phyloP scores from a whole-genome alignment of 176 grass and related monocot species.

The Rhynchospora pubera region DNA sequence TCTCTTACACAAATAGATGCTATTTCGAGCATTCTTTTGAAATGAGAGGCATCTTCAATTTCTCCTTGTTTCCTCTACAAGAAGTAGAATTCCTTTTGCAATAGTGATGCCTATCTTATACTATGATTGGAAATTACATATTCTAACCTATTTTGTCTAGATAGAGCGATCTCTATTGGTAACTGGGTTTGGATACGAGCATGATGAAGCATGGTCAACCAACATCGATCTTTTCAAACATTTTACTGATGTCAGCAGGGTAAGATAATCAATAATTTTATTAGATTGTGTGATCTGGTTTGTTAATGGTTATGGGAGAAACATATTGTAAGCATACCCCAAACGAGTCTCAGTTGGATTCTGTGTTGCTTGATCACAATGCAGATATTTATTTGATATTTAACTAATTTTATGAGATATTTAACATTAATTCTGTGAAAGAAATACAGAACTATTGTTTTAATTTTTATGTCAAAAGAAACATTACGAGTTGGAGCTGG shows the following conservation, averaged over 20 bases:
- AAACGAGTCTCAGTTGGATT: neutral
- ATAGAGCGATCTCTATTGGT: constrained; percentile 96
- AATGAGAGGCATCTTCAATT: neutral
- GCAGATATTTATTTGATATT: neutral
- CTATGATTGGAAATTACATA: constrained; percentile 8
- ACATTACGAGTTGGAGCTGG: too few species aligned
- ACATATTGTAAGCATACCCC: neutral
- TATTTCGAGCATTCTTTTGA: neutral
- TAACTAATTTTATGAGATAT: too few species aligned
- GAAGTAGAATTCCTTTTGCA: neutral
- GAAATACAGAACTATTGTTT: neutral
- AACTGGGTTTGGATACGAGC: constrained; percentile 95
- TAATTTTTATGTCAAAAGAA: neutral
- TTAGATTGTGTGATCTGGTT: neutral
- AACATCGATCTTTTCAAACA: constrained; percentile 96
- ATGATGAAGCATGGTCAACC: constrained; percentile 91
- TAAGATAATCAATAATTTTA: constrained; percentile 26
- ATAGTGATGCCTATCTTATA: neutral
- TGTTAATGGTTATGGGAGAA: neutral
- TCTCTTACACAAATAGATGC: neutral
- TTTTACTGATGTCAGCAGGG: constrained; percentile 96
- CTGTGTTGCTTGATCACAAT: neutral
- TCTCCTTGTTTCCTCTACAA: neutral
- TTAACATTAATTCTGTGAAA: neutral
- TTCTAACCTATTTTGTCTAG: constrained; percentile 34